Evolutionary conservation across 192 early-diverging fungal genomes (phyloP).

Genomic region (Dispira parvispora): DNA sequence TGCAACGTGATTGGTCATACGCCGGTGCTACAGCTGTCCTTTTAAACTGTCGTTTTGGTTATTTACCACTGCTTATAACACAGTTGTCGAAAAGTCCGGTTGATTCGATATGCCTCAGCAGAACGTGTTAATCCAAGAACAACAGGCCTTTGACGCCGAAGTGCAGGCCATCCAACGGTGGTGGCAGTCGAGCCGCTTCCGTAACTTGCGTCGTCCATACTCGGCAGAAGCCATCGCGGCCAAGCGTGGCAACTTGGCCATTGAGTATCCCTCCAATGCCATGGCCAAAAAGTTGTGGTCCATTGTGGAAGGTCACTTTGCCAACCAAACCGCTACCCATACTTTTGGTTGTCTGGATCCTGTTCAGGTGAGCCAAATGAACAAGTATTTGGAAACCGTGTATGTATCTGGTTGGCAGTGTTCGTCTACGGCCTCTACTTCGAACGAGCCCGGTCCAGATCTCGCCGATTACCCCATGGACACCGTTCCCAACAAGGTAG

Average conservation of each 20-base stretch:
- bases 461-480: conserved; percentile 98
- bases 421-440: conserved; percentile 83
- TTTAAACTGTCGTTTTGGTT: too few relatives aligned
- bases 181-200: conserved; percentile 78
- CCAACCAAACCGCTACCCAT: conserved; percentile 61
- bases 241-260: conserved; percentile 70
- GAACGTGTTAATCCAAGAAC: conserved; percentile 37
- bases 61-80: too few relatives aligned
- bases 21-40: too few relatives aligned
- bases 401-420: conserved; percentile 99
- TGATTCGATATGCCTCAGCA: conserved; percentile 15
- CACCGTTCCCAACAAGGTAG: conserved; percentile 95
- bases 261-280: conserved; percentile 59
- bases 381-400: conserved; percentile 88
- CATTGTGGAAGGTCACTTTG: conserved; percentile 59
- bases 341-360: conserved; percentile 93
- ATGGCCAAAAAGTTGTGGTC: conserved; percentile 91
- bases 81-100: too few relatives aligned
- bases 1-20: too few relatives aligned
- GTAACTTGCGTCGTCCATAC: conserved; percentile 70
- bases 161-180: conserved; percentile 70
- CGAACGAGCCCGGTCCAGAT: conserved; percentile 95
- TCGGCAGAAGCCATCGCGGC: conserved; percentile 62
- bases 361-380: conserved; percentile 92
- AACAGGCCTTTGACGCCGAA: conserved; percentile 58